Percentiles rank a stretch among this genome's conserved stretches.
Evolutionary conservation across 2,329 filamentous ascomycete genomes (phyloP).

Genomic region (Aurifilum marmelostoma): DNA sequence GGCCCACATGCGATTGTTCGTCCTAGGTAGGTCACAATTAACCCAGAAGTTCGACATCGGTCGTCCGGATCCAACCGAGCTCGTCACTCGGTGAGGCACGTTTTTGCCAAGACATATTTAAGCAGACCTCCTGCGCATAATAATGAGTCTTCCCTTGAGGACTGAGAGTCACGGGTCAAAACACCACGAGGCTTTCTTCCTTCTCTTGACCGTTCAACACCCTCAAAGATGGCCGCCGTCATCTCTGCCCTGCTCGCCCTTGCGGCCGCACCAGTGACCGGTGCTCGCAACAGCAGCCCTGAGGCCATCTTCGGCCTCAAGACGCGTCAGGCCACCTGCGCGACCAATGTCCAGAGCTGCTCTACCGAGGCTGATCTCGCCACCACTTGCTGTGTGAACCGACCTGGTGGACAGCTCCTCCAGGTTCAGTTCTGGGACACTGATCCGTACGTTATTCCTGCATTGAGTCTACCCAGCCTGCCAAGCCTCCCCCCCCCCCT

Average conservation of each 20-base stretch:
- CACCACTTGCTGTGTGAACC: constrained; percentile 26
- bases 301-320: constrained; percentile 22
- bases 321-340: constrained; percentile 21
- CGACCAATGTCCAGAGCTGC: constrained; percentile 24
- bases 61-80: neutral
- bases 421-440: constrained; percentile 30
- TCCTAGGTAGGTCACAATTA: constrained; percentile 19
- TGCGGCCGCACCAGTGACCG: constrained; percentile 13
- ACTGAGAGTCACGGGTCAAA: neutral
- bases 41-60: neutral
- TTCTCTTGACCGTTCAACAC: neutral
- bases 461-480: too few species aligned
- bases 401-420: constrained; percentile 25
- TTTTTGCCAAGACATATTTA: constrained; percentile 15
- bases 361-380: constrained; percentile 19
- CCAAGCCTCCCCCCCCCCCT: too few species aligned
- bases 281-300: constrained; percentile 17
- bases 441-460: constrained; percentile 13
- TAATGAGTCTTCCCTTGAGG: neutral
- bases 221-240: constrained; percentile 10
- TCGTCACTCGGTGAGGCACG: neutral
- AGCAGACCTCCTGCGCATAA: neutral
- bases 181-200: too few species aligned
- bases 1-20: neutral
- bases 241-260: constrained; percentile 18